These are phyloP conservation scores for Sordariomycetes sp. DNA, from an alignment of 2,329 filamentous ascomycete genomes.

Conservation along the genomic window DNA sequence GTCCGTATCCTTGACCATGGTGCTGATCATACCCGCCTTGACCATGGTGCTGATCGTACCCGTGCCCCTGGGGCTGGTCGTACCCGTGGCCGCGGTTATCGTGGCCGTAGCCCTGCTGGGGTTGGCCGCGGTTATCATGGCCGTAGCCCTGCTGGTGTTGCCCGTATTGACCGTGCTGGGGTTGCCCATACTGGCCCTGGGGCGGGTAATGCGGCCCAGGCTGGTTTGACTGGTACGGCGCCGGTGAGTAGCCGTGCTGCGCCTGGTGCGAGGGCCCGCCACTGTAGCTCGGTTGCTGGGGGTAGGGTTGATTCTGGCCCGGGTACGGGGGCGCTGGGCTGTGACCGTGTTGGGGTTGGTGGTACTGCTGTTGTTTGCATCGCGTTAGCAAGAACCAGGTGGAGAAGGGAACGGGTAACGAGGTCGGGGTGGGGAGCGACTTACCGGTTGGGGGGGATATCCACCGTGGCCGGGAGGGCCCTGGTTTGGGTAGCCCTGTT, in stretches of 20 bases:
- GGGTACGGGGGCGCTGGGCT: not conserved
- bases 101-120: not conserved
- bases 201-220: not conserved
- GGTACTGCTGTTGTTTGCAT: not conserved
- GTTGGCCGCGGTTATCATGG: not conserved
- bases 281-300: not conserved
- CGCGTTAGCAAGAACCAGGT: not conserved
- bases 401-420: not conserved
- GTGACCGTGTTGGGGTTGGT: not conserved
- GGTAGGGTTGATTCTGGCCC: not conserved
- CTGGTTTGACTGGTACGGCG: not conserved
- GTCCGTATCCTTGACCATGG: slow-evolving; percentile 13
- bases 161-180: not conserved
- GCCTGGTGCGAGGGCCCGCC: not conserved
- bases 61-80: slow-evolving; percentile 8
- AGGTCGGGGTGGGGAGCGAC: not conserved
- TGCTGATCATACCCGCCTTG: slow-evolving; percentile 11
- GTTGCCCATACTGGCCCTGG: not conserved
- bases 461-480: not conserved
- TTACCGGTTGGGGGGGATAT: not conserved
- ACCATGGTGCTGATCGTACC: slow-evolving; percentile 11
- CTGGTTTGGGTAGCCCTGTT: not conserved
- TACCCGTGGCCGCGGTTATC: not conserved
- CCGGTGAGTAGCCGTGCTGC: not conserved
- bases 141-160: not conserved